Percentiles rank a stretch among this genome's conserved stretches.
phyloP scores from a whole-genome alignment of 805 yeast species.

The Suhomyces tanzawaensis region DNA sequence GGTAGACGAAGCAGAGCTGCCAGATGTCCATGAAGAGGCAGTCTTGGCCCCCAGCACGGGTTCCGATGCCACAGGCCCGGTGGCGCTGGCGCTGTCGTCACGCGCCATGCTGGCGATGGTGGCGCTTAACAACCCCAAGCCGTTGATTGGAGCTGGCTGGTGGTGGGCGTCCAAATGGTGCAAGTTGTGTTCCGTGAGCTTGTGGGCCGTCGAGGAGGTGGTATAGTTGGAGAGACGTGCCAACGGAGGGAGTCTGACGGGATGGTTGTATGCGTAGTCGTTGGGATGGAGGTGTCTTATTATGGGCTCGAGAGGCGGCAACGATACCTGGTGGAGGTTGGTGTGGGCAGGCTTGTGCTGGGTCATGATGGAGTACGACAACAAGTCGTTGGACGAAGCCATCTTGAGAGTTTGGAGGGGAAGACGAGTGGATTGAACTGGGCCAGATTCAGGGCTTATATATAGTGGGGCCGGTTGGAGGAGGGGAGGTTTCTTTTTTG shows the following conservation, averaged over 20 bases:
- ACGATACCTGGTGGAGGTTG: conserved; percentile 2
- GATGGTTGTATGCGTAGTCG: neutral
- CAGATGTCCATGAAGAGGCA: conserved; percentile 11
- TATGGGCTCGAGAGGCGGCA: conserved; percentile 11
- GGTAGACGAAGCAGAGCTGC: conserved; percentile 15
- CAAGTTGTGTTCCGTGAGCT: conserved; percentile 19
- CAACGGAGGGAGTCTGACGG: conserved; percentile 8
- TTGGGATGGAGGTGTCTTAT: conserved; percentile 5
- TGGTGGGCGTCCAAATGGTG: conserved; percentile 8
- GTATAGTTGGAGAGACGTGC: conserved; percentile 7
- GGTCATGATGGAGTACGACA: conserved; percentile 40
- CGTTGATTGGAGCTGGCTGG: conserved; percentile 1
- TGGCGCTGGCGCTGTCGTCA: neutral
- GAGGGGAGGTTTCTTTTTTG: conserved; percentile 2
- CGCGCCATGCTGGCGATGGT: conserved; percentile 8
- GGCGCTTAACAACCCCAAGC: conserved; percentile 9
- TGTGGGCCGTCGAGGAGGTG: conserved; percentile 7
- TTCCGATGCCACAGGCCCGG: neutral
- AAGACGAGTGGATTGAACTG: neutral
- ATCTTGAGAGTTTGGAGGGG: conserved; percentile 2
- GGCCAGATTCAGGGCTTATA: neutral
- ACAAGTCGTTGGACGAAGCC: conserved; percentile 34
- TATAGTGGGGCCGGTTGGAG: neutral
- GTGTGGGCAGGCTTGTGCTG: conserved; percentile 1
- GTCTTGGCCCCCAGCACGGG: neutral